Evolutionary conservation across 2,329 filamentous ascomycete species (phyloP).

Genomic region (Botryotinia convoluta): DNA sequence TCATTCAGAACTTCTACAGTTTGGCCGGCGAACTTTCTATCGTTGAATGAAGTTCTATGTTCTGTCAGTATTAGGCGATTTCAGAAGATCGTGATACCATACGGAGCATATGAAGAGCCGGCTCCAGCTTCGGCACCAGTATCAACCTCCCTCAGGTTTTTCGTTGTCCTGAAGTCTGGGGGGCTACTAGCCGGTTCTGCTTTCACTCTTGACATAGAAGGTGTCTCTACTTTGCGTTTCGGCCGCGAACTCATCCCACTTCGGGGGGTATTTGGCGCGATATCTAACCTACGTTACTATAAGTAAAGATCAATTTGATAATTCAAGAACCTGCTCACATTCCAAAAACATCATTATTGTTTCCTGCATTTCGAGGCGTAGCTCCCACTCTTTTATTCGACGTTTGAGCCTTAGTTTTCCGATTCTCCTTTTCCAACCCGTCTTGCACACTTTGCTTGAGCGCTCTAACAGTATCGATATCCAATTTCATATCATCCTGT

Average conservation of each 20-base stretch:
- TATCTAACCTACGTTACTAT: conserved; percentile 53
- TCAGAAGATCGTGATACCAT: conserved; percentile 11
- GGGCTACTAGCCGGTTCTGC: conserved; percentile 46
- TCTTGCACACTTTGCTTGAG: conserved; percentile 90
- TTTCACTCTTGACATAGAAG: conserved; percentile 48
- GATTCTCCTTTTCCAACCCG: conserved; percentile 71
- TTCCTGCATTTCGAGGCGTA: conserved; percentile 58
- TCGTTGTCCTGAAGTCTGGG: conserved; percentile 45
- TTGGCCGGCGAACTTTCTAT: conserved; percentile 76
- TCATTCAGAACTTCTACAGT: conserved; percentile 80
- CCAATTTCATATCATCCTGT: conserved; percentile 68
- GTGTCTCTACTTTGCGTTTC: conserved; percentile 45
- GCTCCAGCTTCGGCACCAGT: background rate
- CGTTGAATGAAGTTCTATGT: conserved; percentile 64
- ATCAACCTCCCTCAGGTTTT: background rate
- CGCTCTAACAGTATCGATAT: conserved; percentile 67
- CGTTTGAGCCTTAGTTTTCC: conserved; percentile 59
- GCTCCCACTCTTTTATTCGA: conserved; percentile 62
- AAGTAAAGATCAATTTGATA: conserved; percentile 22
- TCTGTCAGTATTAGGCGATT: conserved; percentile 38
- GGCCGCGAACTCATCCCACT: conserved; percentile 27
- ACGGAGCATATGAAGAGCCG: background rate
- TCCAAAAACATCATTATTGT: conserved; percentile 71
- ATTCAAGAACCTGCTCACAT: conserved; percentile 55
- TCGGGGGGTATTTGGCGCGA: conserved; percentile 62